phyloP scores from a whole-genome alignment of 768 basidiomycete species.

The Hemileccinum impolitum region DNA sequence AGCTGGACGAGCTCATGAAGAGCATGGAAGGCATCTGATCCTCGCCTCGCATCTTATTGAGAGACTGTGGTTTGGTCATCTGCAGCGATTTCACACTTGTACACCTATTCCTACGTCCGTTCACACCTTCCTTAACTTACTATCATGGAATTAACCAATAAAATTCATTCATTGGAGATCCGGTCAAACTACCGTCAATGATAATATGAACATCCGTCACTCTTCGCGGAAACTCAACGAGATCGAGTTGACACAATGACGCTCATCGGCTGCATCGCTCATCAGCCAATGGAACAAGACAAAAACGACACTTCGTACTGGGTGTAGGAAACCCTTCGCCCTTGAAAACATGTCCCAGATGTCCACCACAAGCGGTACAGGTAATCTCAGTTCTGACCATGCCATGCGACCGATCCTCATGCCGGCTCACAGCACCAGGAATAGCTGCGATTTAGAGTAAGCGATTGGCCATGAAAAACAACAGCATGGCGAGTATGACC shows the following conservation, averaged over 20 bases:
- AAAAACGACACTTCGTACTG: slow-evolving; percentile 43
- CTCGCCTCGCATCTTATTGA: slow-evolving; percentile 1
- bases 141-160: slow-evolving; percentile 16
- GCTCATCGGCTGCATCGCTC: slow-evolving; percentile 59
- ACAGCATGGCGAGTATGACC: slow-evolving; percentile 40
- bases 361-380: slow-evolving; percentile 88
- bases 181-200: background rate
- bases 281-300: background rate
- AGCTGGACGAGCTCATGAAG: slow-evolving; percentile 78
- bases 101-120: slow-evolving; percentile 17
- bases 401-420: slow-evolving; percentile 66
- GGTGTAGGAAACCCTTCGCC: slow-evolving; percentile 83
- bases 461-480: background rate
- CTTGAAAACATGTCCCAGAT: slow-evolving; percentile 94
- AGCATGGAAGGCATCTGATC: slow-evolving; percentile 70
- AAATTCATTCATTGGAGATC: slow-evolving; percentile 1
- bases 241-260: slow-evolving; percentile 88
- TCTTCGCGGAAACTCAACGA: slow-evolving; percentile 69
- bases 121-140: slow-evolving; percentile 21
- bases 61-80: slow-evolving; percentile 7
- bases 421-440: slow-evolving; percentile 80
- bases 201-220: background rate
- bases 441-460: slow-evolving; percentile 53
- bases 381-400: slow-evolving; percentile 82
- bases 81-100: slow-evolving; percentile 19